Evolutionary conservation across 495 filamentous ascomycete species (phyloP).

Genomic region (Daldinia loculata): DNA sequence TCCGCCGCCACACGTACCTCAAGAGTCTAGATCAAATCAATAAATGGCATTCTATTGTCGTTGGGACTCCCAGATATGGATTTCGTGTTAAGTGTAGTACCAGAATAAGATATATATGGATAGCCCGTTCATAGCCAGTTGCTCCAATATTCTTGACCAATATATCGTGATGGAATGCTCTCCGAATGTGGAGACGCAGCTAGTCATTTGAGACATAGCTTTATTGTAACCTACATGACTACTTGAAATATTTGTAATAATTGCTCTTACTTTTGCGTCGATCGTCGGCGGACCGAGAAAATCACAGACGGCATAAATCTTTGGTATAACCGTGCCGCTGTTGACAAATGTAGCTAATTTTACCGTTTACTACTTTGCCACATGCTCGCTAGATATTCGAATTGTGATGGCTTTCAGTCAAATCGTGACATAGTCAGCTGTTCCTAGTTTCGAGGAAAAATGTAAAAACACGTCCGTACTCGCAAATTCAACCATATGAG

Average conservation of each 20-base stretch:
- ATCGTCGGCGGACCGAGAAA: not conserved
- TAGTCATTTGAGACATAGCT: not conserved
- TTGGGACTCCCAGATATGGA: not conserved
- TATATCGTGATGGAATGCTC: conserved; percentile 17
- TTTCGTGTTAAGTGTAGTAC: not conserved
- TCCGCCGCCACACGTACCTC: no score
- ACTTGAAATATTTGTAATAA: not conserved
- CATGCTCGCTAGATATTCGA: no score
- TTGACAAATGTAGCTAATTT: no score
- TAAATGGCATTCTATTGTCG: no score
- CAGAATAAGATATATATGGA: not conserved
- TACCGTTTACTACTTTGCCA: no score
- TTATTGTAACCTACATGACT: conserved; percentile 3
- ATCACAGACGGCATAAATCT: not conserved
- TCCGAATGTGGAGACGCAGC: conserved; percentile 21
- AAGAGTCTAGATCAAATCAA: no score
- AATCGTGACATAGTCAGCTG: no score
- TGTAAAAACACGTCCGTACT: no score
- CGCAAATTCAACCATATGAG: no score
- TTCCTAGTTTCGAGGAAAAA: no score
- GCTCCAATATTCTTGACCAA: conserved; percentile 14
- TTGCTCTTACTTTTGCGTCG: not conserved
- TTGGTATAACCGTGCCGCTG: not conserved
- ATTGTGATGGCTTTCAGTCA: no score
- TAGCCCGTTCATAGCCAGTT: not conserved